These are phyloP conservation scores for Cenchrus purpureus DNA, from an alignment of 176 grass and related monocot genomes.

Conservation along the genomic window DNA sequence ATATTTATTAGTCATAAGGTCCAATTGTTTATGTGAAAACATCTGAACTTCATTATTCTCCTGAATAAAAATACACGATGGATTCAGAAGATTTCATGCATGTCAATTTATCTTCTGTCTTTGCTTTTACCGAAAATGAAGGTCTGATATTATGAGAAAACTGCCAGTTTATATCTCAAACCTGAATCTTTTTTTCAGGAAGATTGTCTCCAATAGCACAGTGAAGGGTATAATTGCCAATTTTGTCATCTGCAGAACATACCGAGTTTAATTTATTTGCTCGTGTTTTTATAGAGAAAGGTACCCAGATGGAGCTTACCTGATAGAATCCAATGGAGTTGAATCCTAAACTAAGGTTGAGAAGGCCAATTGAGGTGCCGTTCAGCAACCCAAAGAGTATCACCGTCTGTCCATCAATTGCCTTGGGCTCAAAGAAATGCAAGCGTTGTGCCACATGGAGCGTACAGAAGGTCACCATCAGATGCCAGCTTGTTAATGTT, in stretches of 20 bases:
- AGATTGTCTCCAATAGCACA: constrained; percentile 90
- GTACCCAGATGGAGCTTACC: constrained; percentile 43
- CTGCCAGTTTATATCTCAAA: constrained; percentile 39
- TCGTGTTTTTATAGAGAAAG: constrained; percentile 39
- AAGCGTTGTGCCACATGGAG: constrained; percentile 84
- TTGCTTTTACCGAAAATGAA: constrained; percentile 18
- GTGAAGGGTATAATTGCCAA: constrained; percentile 99
- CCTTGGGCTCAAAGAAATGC: constrained; percentile 93
- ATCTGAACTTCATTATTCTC: not conserved
- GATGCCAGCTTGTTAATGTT: constrained; percentile 99
- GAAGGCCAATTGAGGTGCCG: constrained; percentile 91
- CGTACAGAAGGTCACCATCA: constrained; percentile 97
- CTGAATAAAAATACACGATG: constrained; percentile 32
- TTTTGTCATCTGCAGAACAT: constrained; percentile 94
- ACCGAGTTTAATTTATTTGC: constrained; percentile 25
- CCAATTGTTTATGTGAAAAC: constrained; percentile 16
- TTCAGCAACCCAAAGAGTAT: constrained; percentile 94
- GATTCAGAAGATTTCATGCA: not conserved
- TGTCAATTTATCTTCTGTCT: constrained; percentile 30
- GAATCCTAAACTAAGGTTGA: constrained; percentile 98
- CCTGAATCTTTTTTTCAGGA: constrained; percentile 99
- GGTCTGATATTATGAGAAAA: constrained; percentile 36
- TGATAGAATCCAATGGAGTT: constrained; percentile 99
- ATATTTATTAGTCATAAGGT: constrained; percentile 6
- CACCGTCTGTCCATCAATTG: constrained; percentile 83